These are phyloP conservation scores for Dendrobium officinale DNA, from an alignment of 106 monocot species.

Conservation along the genomic window DNA sequence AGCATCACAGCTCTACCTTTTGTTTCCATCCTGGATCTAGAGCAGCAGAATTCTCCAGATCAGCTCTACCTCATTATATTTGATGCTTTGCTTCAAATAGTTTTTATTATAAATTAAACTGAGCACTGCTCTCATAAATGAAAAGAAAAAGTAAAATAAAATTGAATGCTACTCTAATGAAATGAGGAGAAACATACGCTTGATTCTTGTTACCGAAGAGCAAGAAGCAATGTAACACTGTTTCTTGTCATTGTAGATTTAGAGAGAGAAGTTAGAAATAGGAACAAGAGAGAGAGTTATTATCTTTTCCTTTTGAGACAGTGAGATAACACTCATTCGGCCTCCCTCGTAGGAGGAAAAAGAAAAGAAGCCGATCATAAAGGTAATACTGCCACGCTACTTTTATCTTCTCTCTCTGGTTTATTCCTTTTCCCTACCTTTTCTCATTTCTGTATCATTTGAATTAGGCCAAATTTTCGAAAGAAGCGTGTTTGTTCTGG, in stretches of 20 bases:
- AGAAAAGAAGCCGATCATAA: not conserved
- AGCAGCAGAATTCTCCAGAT: too few relatives aligned
- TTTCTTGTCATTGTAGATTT: not conserved
- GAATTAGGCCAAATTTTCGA: too few relatives aligned
- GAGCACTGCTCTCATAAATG: too few relatives aligned
- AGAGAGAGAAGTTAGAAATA: slow-evolving; percentile 3
- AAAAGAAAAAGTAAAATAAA: too few relatives aligned
- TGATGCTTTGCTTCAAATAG: too few relatives aligned
- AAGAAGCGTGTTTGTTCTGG: too few relatives aligned
- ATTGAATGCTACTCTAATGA: not conserved
- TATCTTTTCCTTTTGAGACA: slow-evolving; percentile 1
- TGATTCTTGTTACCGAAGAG: not conserved
- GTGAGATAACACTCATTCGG: not conserved
- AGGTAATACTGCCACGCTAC: slow-evolving; percentile 1
- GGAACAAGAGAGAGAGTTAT: not conserved
- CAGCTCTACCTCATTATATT: too few relatives aligned
- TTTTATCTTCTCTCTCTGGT: slow-evolving; percentile 1
- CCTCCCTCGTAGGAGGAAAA: not conserved
- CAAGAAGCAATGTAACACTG: not conserved
- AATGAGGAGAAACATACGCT: not conserved
- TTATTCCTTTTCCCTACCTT: not conserved
- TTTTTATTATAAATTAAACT: too few relatives aligned
- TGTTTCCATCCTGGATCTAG: too few relatives aligned
- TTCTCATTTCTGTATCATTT: not conserved
- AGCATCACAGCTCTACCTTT: too few relatives aligned